Evolutionary conservation across 2,329 filamentous ascomycete genomes (phyloP).

Genomic region (Fusarium buxicola): DNA sequence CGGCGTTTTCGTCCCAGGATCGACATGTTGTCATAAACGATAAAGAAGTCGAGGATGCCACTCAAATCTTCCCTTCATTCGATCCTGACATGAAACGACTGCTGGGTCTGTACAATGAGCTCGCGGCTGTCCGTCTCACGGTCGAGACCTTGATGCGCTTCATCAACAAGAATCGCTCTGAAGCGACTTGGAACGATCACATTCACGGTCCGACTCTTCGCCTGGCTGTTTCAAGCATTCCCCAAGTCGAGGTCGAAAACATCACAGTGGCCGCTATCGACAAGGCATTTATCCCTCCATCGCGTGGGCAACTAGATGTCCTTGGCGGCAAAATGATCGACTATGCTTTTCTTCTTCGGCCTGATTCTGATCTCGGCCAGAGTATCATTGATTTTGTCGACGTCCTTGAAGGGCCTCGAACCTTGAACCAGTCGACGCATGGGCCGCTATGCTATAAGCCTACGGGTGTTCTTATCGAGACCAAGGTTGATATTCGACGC

Average conservation of each 20-base stretch:
- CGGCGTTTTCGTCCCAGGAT: background rate
- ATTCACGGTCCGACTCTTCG: background rate
- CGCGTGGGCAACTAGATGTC: background rate
- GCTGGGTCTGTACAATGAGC: background rate
- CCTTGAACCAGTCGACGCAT: background rate
- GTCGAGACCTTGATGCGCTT: background rate
- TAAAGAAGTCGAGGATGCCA: background rate
- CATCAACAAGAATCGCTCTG: background rate
- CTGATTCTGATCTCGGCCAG: background rate
- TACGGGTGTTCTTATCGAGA: background rate
- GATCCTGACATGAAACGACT: background rate
- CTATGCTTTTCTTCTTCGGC: background rate
- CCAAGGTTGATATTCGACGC: background rate
- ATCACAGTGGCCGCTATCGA: background rate
- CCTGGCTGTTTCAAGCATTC: background rate
- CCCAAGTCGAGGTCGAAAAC: background rate
- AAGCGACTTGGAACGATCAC: background rate
- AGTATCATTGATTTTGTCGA: background rate
- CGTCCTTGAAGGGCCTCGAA: background rate
- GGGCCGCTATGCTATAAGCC: background rate
- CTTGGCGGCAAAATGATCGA: background rate
- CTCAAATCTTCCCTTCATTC: background rate
- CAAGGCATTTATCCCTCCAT: background rate
- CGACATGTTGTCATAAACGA: background rate
- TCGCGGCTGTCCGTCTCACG: background rate